phyloP scores from a whole-genome alignment of 768 basidiomycete genomes.

The Cystofilobasidium macerans region DNA sequence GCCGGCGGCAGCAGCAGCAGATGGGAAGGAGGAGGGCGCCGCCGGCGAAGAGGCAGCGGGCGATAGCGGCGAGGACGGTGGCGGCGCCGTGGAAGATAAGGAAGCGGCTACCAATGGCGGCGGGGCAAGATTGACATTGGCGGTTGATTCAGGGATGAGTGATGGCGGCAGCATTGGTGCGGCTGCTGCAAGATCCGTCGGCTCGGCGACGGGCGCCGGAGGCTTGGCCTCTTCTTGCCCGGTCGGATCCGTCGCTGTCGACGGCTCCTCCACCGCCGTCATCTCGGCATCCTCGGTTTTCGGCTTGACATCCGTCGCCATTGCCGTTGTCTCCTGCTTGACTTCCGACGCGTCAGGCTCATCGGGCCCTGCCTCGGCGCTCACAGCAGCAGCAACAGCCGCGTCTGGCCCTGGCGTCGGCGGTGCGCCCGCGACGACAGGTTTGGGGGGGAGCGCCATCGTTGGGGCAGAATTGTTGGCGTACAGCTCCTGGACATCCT shows the following conservation, averaged over 20 bases:
- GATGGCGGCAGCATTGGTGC: not conserved
- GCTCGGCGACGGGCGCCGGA: too few species aligned
- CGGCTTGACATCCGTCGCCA: not conserved
- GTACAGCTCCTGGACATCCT: not conserved
- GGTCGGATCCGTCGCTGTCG: not conserved
- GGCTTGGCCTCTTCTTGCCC: too few species aligned
- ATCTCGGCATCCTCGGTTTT: not conserved
- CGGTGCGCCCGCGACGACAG: not conserved
- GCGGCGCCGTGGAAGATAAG: not conserved
- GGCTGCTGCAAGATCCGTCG: not conserved
- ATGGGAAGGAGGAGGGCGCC: not conserved
- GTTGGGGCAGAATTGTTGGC: conserved; percentile 1
- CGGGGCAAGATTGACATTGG: not conserved
- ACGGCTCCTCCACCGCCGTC: not conserved
- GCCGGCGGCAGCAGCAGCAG: too few species aligned
- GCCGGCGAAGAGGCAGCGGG: not conserved
- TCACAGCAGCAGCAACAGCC: not conserved
- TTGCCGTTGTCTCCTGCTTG: not conserved
- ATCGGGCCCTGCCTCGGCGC: too few species aligned
- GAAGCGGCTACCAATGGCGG: not conserved
- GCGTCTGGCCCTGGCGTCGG: not conserved
- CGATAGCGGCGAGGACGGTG: not conserved
- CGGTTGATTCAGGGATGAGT: not conserved
- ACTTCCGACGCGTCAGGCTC: too few species aligned
- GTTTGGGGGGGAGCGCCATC: not conserved